These are phyloP conservation scores for Zasmidium citrigriseum DNA, from an alignment of 2,329 filamentous ascomycete species.

Conservation along the genomic window DNA sequence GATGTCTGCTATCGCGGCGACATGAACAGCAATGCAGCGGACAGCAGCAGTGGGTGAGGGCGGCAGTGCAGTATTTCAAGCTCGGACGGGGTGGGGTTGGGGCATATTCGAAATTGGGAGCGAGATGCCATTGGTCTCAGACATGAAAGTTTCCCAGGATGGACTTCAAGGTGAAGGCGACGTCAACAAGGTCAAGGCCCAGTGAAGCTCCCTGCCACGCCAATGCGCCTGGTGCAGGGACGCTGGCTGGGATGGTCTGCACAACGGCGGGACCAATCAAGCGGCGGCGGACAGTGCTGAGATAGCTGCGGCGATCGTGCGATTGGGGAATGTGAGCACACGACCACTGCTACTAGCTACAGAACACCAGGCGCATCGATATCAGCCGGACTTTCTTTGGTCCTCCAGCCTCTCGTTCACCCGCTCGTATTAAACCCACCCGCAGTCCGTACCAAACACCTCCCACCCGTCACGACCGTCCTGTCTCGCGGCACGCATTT, in stretches of 20 bases:
- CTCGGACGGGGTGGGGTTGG: neutral
- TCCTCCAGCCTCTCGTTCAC: neutral
- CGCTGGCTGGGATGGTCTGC: neutral
- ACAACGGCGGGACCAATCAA: neutral
- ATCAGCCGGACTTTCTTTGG: neutral
- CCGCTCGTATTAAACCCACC: neutral
- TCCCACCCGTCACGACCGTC: neutral
- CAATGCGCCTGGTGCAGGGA: neutral
- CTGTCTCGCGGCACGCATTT: neutral
- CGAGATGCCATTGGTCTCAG: neutral
- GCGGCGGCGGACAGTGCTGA: neutral
- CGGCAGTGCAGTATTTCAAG: neutral
- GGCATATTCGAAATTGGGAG: neutral
- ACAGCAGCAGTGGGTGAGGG: neutral
- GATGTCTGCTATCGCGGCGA: neutral
- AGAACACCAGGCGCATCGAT: neutral
- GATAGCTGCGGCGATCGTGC: neutral
- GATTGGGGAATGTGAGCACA: neutral
- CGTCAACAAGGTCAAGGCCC: neutral
- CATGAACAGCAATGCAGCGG: neutral
- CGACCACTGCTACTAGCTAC: neutral
- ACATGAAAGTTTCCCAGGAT: neutral
- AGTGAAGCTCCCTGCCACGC: neutral
- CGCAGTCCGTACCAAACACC: neutral
- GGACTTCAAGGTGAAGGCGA: neutral